These are phyloP conservation scores for Mucuna pruriens DNA, from an alignment of 306 rosid genomes.

Conservation along the genomic window DNA sequence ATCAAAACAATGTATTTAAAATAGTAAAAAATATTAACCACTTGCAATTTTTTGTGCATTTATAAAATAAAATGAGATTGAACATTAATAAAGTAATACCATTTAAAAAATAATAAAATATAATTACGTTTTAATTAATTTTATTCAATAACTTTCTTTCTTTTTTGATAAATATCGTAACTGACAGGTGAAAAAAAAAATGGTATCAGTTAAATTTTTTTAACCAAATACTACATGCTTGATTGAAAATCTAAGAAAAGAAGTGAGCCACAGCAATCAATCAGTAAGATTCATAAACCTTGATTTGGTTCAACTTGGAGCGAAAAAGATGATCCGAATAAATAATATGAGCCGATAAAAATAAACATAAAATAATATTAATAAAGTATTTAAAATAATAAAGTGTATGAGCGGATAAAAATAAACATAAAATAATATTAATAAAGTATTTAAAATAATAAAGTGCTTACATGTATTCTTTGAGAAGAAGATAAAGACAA, in stretches of 20 bases:
- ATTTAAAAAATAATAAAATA: background rate
- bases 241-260: background rate
- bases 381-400: no score
- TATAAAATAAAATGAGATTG: background rate
- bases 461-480: no score
- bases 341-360: no score
- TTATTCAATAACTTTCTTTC: background rate
- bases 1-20: background rate
- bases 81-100: background rate
- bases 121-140: background rate
- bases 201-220: background rate
- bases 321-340: background rate
- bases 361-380: no score
- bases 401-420: no score
- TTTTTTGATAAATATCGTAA: background rate
- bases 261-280: background rate
- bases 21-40: background rate
- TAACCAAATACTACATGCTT: background rate
- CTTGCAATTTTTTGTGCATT: background rate
- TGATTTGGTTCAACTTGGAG: background rate
- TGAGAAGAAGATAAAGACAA: conserved; percentile 12
- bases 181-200: background rate
- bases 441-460: no score
- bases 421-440: no score
- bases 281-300: background rate